A percentile compares a stretch with the other conserved stretches of the same genome.
phyloP scores from a whole-genome alignment of 2,329 filamentous ascomycete genomes.

The Talaromyces albobiverticillius region DNA sequence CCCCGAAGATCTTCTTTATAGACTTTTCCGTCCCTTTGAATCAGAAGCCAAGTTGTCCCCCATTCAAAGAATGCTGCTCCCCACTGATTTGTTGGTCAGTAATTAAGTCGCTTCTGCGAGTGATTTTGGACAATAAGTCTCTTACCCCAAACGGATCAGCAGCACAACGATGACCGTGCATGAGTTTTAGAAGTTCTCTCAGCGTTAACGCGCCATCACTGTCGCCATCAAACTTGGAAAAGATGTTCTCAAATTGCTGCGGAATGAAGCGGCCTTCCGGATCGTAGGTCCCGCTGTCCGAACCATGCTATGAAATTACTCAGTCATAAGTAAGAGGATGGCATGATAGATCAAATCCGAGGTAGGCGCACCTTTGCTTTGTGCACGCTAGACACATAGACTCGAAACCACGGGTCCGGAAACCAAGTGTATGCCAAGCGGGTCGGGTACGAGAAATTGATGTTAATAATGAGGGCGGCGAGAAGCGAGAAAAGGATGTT shows the following conservation, averaged over 20 bases:
- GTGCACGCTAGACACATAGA: conserved; percentile 40
- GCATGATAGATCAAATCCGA: no score
- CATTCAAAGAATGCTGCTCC: conserved; percentile 46
- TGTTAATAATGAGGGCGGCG: conserved; percentile 38
- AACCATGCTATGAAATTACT: conserved; percentile 24
- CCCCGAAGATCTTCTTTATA: conserved; percentile 28
- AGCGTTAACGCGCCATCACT: conserved; percentile 38
- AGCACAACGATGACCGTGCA: neutral
- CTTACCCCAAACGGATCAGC: conserved; percentile 43
- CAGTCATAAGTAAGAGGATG: no score
- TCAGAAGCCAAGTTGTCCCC: conserved; percentile 28
- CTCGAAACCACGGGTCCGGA: conserved; percentile 37
- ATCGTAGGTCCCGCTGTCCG: conserved; percentile 44
- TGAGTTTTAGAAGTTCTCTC: conserved; percentile 30
- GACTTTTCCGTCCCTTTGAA: conserved; percentile 27
- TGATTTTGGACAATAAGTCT: no score
- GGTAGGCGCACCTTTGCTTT: conserved; percentile 35
- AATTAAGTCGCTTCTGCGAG: no score
- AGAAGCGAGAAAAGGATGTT: conserved; percentile 39
- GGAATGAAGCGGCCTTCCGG: conserved; percentile 46
- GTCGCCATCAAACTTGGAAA: conserved; percentile 43
- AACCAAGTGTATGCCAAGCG: conserved; percentile 32
- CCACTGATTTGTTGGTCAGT: conserved; percentile 31
- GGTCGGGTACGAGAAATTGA: conserved; percentile 48
- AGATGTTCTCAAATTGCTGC: conserved; percentile 49